Conservation (phyloP, 2,329 filamentous ascomycete species). For the Pestalotiopsis sp. region DNA sequence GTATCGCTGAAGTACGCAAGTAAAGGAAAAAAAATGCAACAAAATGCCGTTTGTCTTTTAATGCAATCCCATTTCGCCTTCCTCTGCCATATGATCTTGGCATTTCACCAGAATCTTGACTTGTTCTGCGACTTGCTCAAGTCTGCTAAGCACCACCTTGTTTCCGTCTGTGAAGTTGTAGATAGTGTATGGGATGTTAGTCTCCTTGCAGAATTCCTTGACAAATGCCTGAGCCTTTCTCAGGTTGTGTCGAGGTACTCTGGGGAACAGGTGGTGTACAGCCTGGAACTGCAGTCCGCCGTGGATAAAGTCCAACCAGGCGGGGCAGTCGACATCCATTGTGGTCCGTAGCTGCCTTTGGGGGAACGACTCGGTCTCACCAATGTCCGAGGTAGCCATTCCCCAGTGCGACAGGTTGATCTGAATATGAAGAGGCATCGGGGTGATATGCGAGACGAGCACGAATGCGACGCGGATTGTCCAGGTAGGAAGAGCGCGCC, state of each 20-base stretch:
- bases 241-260: conserved; percentile 69
- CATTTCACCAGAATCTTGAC: conserved; percentile 61
- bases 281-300: conserved; percentile 75
- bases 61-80: conserved; percentile 41
- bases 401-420: conserved; percentile 74
- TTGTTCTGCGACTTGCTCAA: conserved; percentile 59
- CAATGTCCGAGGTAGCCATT: conserved; percentile 68
- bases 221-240: conserved; percentile 61
- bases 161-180: conserved; percentile 66
- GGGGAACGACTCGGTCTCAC: conserved; percentile 66
- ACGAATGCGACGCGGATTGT: conserved; percentile 62
- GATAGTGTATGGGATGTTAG: conserved; percentile 62
- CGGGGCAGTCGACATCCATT: conserved; percentile 73
- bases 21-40: not conserved
- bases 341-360: conserved; percentile 72
- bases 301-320: conserved; percentile 73
- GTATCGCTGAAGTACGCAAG: not conserved
- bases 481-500: conserved; percentile 59
- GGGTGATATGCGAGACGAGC: conserved; percentile 64
- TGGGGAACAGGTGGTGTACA: conserved; percentile 70
- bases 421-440: conserved; percentile 70
- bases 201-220: conserved; percentile 65
- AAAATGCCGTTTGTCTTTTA: not conserved
- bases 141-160: conserved; percentile 51
- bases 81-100: conserved; percentile 51